These are phyloP conservation scores for Penicillium soppii DNA, from an alignment of 495 filamentous ascomycete genomes.

Conservation along the genomic window DNA sequence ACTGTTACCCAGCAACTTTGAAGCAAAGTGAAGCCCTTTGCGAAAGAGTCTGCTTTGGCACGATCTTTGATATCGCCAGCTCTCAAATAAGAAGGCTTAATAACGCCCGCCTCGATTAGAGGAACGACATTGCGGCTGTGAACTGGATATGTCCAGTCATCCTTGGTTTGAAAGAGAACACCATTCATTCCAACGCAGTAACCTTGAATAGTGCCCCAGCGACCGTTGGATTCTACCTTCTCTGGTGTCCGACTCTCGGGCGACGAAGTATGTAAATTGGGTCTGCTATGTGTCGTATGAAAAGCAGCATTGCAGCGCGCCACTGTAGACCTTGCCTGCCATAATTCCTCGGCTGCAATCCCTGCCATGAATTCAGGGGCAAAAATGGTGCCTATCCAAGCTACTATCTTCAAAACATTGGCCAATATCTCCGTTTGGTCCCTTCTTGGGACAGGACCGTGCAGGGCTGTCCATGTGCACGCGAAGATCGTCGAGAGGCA, in stretches of 20 bases:
- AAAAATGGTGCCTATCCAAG: constrained; percentile 5
- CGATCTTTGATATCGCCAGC: constrained; percentile 10
- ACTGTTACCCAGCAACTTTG: constrained; percentile 4
- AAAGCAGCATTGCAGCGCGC: constrained; percentile 7
- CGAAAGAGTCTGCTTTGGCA: constrained; percentile 16
- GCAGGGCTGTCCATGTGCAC: constrained; percentile 20
- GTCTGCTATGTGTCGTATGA: neutral
- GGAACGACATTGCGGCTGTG: constrained; percentile 1
- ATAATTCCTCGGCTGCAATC: constrained; percentile 1
- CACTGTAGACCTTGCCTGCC: neutral
- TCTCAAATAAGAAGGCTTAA: constrained; percentile 5
- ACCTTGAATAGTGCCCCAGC: constrained; percentile 1
- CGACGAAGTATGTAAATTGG: too few species aligned
- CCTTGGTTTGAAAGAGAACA: constrained; percentile 7
- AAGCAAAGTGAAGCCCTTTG: constrained; percentile 13
- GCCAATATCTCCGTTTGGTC: neutral
- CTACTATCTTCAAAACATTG: neutral
- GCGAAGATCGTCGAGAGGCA: constrained; percentile 21
- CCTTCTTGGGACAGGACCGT: constrained; percentile 2
- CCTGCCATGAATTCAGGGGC: constrained; percentile 10
- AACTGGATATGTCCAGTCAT: constrained; percentile 8
- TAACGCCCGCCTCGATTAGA: constrained; percentile 9
- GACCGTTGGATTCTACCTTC: neutral
- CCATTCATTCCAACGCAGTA: constrained; percentile 10
- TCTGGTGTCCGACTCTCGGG: neutral